phyloP scores from a whole-genome alignment of 2,329 filamentous ascomycete genomes.

The Aspergillus neotritici region DNA sequence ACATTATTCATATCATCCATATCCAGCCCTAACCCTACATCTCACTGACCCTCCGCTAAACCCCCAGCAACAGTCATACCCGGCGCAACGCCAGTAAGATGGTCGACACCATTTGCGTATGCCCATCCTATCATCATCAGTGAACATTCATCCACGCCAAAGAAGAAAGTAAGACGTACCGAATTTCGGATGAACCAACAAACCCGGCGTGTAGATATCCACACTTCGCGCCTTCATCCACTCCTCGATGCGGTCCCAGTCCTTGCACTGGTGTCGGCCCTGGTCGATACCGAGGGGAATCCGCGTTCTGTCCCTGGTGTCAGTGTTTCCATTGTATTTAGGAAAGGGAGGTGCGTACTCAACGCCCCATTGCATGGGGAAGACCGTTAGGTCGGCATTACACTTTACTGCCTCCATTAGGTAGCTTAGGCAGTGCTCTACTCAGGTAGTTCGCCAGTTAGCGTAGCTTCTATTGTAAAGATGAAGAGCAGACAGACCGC shows the following conservation, averaged over 20 bases:
- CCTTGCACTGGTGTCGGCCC: constrained; percentile 1
- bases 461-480: not conserved
- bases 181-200: constrained; percentile 3
- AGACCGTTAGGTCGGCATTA: constrained; percentile 1
- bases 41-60: too few species aligned
- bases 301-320: not conserved
- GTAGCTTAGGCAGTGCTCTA: constrained; percentile 4
- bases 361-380: constrained; percentile 1
- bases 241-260: constrained; percentile 3
- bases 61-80: too few species aligned
- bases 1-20: too few species aligned
- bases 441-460: not conserved
- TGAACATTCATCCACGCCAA: too few species aligned
- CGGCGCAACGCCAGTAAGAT: too few species aligned
- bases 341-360: not conserved
- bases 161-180: not conserved
- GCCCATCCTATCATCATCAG: too few species aligned
- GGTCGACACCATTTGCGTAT: too few species aligned
- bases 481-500: not conserved
- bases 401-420: not conserved
- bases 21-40: too few species aligned
- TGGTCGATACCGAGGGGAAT: constrained; percentile 2
- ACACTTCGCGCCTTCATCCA: constrained; percentile 1
- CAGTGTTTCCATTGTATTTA: not conserved
- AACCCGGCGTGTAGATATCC: constrained; percentile 2